A percentile compares a stretch with the other conserved stretches of the same genome.
Evolutionary conservation across 176 grass and related monocot species (phyloP).

Genomic region (Triticum urartu): DNA sequence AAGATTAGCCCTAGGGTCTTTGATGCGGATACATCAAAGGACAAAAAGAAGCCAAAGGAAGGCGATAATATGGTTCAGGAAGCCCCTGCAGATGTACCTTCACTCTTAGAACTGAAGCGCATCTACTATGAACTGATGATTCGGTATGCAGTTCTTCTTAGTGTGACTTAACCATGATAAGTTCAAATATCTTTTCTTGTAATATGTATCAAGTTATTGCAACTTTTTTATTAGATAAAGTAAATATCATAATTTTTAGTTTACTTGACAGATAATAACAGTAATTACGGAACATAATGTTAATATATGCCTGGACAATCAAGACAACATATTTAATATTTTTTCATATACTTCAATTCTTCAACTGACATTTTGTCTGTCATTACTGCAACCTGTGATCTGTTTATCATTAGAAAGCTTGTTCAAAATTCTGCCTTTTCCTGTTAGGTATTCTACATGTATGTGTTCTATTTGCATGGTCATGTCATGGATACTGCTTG

Average conservation of each 20-base stretch:
- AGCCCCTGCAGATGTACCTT: constrained; percentile 81
- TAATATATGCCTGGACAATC: background rate
- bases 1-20: constrained; percentile 94
- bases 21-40: constrained; percentile 73
- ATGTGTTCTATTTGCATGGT: background rate
- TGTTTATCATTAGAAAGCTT: background rate
- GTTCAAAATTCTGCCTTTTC: background rate
- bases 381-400: background rate
- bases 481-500: background rate
- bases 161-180: background rate
- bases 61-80: constrained; percentile 86
- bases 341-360: background rate
- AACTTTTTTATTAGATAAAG: background rate
- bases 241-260: background rate
- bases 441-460: background rate
- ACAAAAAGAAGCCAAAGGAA: constrained; percentile 92
- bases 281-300: background rate
- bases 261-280: background rate
- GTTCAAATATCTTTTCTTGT: background rate
- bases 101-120: constrained; percentile 82
- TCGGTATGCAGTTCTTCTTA: constrained; percentile 43
- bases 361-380: background rate
- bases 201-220: background rate
- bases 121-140: constrained; percentile 96
- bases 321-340: background rate